Evolutionary conservation across 2,329 filamentous ascomycete genomes (phyloP).

Genomic region (Proliferodiscus dingleyae): DNA sequence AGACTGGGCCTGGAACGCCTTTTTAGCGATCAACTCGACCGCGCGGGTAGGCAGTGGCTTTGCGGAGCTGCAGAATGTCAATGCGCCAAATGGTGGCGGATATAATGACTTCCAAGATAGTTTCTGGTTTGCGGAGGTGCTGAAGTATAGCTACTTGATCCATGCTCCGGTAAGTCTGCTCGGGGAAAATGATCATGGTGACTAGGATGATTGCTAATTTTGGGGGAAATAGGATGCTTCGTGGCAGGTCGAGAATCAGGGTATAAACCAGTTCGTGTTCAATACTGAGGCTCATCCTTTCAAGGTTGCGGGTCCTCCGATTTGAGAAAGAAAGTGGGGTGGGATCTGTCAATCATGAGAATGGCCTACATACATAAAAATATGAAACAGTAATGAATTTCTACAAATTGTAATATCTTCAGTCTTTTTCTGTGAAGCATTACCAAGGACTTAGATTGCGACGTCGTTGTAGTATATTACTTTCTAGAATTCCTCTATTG

Average conservation of each 20-base stretch:
- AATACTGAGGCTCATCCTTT: conserved; percentile 64
- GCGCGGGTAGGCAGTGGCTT: conserved; percentile 63
- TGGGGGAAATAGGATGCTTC: conserved; percentile 32
- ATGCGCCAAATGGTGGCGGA: conserved; percentile 53
- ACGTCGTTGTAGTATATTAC: too few relatives aligned
- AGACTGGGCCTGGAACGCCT: conserved; percentile 80
- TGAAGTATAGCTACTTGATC: conserved; percentile 80
- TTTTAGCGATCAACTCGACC: conserved; percentile 60
- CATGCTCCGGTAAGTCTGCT: conserved; percentile 26
- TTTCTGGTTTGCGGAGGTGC: conserved; percentile 81
- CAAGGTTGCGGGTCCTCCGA: conserved; percentile 34
- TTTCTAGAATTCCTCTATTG: too few relatives aligned
- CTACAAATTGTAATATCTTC: too few relatives aligned
- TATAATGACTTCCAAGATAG: conserved; percentile 73
- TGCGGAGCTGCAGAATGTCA: conserved; percentile 62
- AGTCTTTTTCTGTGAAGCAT: too few relatives aligned
- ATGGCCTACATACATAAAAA: too few relatives aligned
- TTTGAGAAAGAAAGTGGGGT: conserved; percentile 20
- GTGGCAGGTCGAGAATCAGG: conserved; percentile 50
- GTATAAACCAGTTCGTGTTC: conserved; percentile 52
- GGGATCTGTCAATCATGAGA: too few relatives aligned
- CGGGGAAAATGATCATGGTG: not conserved
- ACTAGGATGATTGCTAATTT: conserved; percentile 9
- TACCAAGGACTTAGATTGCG: too few relatives aligned
- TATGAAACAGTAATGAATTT: too few relatives aligned